Conservation (phyloP, 2,329 filamentous ascomycete species). For the Hansfordia pulvinata region DNA sequence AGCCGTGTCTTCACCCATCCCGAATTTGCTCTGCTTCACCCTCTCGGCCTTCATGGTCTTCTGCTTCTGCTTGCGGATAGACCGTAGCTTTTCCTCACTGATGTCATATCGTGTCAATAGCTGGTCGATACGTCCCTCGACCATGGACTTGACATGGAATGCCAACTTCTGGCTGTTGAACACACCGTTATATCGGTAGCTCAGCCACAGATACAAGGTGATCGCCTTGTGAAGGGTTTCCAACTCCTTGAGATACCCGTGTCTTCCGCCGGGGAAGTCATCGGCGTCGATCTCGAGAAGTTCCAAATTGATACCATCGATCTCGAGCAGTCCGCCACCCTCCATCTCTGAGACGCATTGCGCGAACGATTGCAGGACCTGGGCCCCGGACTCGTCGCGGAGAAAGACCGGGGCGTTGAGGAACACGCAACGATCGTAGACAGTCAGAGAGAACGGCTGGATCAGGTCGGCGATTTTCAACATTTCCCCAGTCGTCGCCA, state of each 20-base stretch:
- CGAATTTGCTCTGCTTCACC: slow-evolving; percentile 8
- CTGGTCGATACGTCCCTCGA: slow-evolving; percentile 62
- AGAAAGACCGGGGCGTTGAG: slow-evolving; percentile 54
- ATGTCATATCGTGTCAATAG: slow-evolving; percentile 44
- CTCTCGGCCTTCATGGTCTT: slow-evolving; percentile 6
- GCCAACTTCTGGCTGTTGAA: slow-evolving; percentile 66
- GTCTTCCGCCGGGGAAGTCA: slow-evolving; percentile 19
- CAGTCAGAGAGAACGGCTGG: slow-evolving; percentile 54
- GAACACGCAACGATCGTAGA: slow-evolving; percentile 64
- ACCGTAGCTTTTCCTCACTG: slow-evolving; percentile 19
- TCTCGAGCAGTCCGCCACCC: slow-evolving; percentile 56
- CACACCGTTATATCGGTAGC: slow-evolving; percentile 72
- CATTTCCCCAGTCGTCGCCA: slow-evolving; percentile 51
- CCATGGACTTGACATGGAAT: slow-evolving; percentile 63
- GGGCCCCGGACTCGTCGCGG: slow-evolving; percentile 30
- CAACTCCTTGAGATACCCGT: slow-evolving; percentile 50
- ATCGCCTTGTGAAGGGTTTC: slow-evolving; percentile 72
- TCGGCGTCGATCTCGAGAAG: slow-evolving; percentile 51
- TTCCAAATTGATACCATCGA: slow-evolving; percentile 58
- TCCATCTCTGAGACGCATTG: slow-evolving; percentile 53
- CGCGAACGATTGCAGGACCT: slow-evolving; percentile 51
- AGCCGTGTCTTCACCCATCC: slow-evolving; percentile 6
- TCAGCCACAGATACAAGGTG: slow-evolving; percentile 85
- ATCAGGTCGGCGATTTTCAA: slow-evolving; percentile 61
- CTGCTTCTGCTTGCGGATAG: slow-evolving; percentile 15